phyloP scores from a whole-genome alignment of 1,139 yeast species.

The Cylindricascospora bacillispora region DNA sequence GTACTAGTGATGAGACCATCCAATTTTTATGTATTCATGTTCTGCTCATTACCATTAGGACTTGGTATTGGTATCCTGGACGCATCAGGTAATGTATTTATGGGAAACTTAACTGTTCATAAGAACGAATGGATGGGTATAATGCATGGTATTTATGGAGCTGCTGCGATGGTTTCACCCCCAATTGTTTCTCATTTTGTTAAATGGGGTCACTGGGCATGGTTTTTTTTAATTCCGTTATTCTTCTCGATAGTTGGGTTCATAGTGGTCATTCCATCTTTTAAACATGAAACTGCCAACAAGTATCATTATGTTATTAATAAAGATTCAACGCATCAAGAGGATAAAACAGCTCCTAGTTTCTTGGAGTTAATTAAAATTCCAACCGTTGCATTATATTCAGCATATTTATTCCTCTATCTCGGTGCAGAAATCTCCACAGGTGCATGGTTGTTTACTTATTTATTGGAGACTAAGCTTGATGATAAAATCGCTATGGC shows the following conservation, averaged over 20 bases:
- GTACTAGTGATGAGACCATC: conserved; percentile 16
- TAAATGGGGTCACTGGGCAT: conserved; percentile 24
- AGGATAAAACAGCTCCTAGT: conserved; percentile 12
- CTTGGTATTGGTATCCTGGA: conserved; percentile 50
- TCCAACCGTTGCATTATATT: conserved; percentile 35
- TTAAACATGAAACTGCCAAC: conserved; percentile 41
- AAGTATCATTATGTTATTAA: conserved; percentile 35
- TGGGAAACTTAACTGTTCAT: conserved; percentile 43
- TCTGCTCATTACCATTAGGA: conserved; percentile 35
- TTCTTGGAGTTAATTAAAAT: conserved; percentile 25
- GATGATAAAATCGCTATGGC: conserved; percentile 38
- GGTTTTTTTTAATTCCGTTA: conserved; percentile 20
- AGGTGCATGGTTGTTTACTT: conserved; percentile 58
- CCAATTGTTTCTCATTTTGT: conserved; percentile 38
- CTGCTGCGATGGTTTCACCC: conserved; percentile 58
- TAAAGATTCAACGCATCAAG: conserved; percentile 11
- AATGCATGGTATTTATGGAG: conserved; percentile 56
- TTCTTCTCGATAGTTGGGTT: conserved; percentile 13
- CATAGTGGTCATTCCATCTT: conserved; percentile 23
- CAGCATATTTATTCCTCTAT: conserved; percentile 42
- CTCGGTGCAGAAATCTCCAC: conserved; percentile 60
- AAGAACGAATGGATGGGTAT: conserved; percentile 50
- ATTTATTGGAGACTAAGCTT: conserved; percentile 37
- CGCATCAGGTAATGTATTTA: conserved; percentile 46
- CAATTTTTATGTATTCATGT: conserved; percentile 27